These are phyloP conservation scores for Hymenoscyphus albidus DNA, from an alignment of 2,329 filamentous ascomycete species.

Conservation along the genomic window DNA sequence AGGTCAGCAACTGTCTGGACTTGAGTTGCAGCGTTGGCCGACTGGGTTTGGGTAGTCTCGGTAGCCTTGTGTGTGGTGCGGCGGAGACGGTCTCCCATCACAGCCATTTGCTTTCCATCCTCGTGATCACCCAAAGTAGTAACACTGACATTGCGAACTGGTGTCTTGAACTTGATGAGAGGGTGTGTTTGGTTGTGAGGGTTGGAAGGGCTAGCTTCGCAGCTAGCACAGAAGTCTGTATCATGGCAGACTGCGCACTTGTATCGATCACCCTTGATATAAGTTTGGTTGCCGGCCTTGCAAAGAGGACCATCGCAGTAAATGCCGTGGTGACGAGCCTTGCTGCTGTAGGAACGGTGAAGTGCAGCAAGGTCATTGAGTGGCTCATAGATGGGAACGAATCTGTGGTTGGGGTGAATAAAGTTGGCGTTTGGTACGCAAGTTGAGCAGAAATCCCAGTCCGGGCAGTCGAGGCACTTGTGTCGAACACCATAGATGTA, in stretches of 20 bases:
- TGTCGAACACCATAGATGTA: slow-evolving; percentile 84
- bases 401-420: slow-evolving; percentile 79
- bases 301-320: slow-evolving; percentile 95
- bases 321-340: slow-evolving; percentile 72
- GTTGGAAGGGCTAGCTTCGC: slow-evolving; percentile 83
- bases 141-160: slow-evolving; percentile 82
- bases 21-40: slow-evolving; percentile 51
- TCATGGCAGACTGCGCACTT: slow-evolving; percentile 97
- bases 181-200: slow-evolving; percentile 94
- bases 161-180: slow-evolving; percentile 93
- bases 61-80: slow-evolving; percentile 47
- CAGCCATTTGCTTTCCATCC: slow-evolving; percentile 59
- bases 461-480: slow-evolving; percentile 95
- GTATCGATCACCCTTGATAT: slow-evolving; percentile 85
- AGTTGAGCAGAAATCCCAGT: slow-evolving; percentile 89
- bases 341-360: slow-evolving; percentile 40
- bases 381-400: slow-evolving; percentile 80
- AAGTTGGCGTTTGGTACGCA: slow-evolving; percentile 66
- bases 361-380: slow-evolving; percentile 43
- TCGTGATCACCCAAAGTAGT: slow-evolving; percentile 77
- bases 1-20: slow-evolving; percentile 73
- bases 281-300: slow-evolving; percentile 57
- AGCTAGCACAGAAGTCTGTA: slow-evolving; percentile 89
- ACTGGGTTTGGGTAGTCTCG: slow-evolving; percentile 45
- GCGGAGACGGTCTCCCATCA: slow-evolving; percentile 64